Conservation (phyloP, 352 stramenopile genomes). For the Saprolegnia diclina region DNA sequence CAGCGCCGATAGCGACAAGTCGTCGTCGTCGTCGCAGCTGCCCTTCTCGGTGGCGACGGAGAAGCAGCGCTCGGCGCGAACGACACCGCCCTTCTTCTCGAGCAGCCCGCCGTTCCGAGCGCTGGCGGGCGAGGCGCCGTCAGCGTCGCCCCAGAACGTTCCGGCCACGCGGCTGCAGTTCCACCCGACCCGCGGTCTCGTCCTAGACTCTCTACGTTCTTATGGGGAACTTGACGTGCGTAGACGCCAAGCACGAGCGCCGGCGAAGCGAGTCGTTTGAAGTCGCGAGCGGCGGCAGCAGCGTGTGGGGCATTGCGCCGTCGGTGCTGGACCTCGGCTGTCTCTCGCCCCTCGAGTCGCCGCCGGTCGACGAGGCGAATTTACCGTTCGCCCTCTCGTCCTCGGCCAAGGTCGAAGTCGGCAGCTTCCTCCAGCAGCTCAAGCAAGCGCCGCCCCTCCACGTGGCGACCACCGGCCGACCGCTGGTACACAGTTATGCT, state of each 20-base stretch:
- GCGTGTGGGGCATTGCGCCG: constrained; percentile 10
- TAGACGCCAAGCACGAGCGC: constrained; percentile 9
- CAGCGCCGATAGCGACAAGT: constrained; percentile 10
- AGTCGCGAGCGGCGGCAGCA: background rate
- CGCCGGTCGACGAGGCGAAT: constrained; percentile 39
- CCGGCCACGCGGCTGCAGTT: constrained; percentile 16
- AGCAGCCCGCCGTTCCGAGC: constrained; percentile 25
- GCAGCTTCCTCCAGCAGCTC: constrained; percentile 71
- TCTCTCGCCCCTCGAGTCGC: constrained; percentile 23
- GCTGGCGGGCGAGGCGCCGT: constrained; percentile 4
- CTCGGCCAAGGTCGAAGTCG: constrained; percentile 44
- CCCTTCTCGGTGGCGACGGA: constrained; percentile 9
- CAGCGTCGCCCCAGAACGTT: constrained; percentile 11
- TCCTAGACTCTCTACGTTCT: background rate
- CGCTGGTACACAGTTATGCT: background rate
- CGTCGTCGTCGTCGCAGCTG: constrained; percentile 7
- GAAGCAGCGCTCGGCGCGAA: background rate
- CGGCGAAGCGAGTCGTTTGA: constrained; percentile 19
- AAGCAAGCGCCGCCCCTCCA: constrained; percentile 67
- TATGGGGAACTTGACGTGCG: background rate
- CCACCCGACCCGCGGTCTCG: background rate
- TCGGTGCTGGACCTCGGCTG: background rate
- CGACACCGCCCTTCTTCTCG: constrained; percentile 4
- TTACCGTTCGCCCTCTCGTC: constrained; percentile 67
- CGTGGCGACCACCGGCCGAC: constrained; percentile 16